These are phyloP conservation scores for Intubia oerlemansii DNA, from an alignment of 2,329 filamentous ascomycete genomes.

Conservation along the genomic window DNA sequence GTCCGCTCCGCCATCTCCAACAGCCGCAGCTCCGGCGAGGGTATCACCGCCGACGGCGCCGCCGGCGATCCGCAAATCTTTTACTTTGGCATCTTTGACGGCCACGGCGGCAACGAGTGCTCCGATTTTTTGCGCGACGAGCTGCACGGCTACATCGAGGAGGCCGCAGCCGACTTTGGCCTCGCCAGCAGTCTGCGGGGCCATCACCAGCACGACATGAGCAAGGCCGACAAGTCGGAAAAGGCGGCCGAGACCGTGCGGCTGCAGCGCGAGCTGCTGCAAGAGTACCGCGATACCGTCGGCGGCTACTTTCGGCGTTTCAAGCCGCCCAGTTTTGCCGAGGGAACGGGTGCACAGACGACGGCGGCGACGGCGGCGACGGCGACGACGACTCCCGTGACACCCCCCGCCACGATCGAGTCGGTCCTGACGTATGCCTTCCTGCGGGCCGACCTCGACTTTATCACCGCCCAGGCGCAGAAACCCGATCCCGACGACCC, in stretches of 20 bases:
- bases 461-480: constrained; percentile 69
- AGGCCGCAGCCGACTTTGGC: constrained; percentile 55
- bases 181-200: constrained; percentile 52
- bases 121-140: constrained; percentile 68
- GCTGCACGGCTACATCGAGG: constrained; percentile 75
- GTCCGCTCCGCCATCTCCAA: constrained; percentile 22
- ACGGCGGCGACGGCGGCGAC: not conserved
- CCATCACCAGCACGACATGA: constrained; percentile 9
- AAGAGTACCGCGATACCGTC: constrained; percentile 62
- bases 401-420: constrained; percentile 38
- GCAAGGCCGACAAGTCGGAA: not conserved
- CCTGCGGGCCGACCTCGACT: constrained; percentile 81
- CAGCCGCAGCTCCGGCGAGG: constrained; percentile 31
- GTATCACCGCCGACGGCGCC: constrained; percentile 50
- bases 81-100: constrained; percentile 93
- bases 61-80: constrained; percentile 82
- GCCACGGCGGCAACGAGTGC: constrained; percentile 79
- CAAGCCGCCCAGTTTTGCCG: constrained; percentile 52
- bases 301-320: constrained; percentile 92
- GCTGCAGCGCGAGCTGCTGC: constrained; percentile 50
- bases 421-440: constrained; percentile 81
- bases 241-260: not conserved
- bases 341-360: constrained; percentile 2
- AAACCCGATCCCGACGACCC: constrained; percentile 58
- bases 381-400: not conserved